Evolutionary conservation across 352 stramenopile genomes (phyloP).

Genomic region (Pythium vanterpoolii): DNA sequence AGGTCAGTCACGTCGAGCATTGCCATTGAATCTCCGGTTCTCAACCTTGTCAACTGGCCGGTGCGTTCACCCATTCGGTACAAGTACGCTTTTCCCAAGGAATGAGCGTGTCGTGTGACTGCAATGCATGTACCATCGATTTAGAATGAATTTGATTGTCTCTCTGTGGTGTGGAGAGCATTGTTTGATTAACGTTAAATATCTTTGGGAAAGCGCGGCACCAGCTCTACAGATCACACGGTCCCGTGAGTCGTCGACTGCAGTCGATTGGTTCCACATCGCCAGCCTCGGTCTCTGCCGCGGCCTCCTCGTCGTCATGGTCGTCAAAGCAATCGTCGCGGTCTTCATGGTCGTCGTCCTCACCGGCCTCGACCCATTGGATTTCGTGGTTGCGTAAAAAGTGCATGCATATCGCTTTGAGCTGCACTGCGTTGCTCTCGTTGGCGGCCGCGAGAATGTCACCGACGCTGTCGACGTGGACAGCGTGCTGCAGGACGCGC

Average conservation of each 20-base stretch:
- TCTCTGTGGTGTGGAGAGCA: neutral
- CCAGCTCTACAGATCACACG: slow-evolving; percentile 2
- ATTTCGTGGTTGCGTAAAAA: slow-evolving; percentile 86
- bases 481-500: slow-evolving; percentile 71
- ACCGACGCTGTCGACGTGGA: slow-evolving; percentile 82
- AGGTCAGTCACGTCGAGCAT: neutral
- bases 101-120: neutral
- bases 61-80: slow-evolving; percentile 2
- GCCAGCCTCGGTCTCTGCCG: neutral
- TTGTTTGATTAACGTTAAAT: slow-evolving; percentile 4
- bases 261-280: neutral
- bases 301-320: slow-evolving; percentile 22
- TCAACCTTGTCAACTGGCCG: slow-evolving; percentile 15
- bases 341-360: slow-evolving; percentile 38
- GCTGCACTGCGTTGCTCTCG: slow-evolving; percentile 89
- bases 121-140: neutral
- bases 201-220: neutral
- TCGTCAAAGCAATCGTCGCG: slow-evolving; percentile 39
- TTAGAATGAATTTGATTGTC: neutral
- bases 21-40: slow-evolving; percentile 16
- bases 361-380: slow-evolving; percentile 19
- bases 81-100: slow-evolving; percentile 1
- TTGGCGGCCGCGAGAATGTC: slow-evolving; percentile 88
- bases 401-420: slow-evolving; percentile 91
- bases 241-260: slow-evolving; percentile 1